Percentiles rank a stretch among this genome's conserved stretches.
phyloP scores from a whole-genome alignment of 2,329 filamentous ascomycete genomes.

The Epichloe brachyelytri region DNA sequence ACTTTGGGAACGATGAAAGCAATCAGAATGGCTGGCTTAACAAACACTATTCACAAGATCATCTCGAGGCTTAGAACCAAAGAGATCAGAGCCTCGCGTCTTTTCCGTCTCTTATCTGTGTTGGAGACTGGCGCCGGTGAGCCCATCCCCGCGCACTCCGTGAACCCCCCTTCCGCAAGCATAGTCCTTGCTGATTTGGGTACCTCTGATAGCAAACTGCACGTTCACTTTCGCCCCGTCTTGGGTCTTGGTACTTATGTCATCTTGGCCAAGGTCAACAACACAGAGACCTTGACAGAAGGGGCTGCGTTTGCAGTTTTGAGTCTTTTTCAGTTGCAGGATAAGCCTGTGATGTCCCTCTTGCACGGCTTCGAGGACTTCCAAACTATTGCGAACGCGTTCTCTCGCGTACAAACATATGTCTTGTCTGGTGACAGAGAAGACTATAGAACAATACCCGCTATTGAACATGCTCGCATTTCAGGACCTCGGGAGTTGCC shows the following conservation, averaged over 20 bases:
- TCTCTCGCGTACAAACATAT: constrained; percentile 11
- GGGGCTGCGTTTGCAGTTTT: constrained; percentile 11
- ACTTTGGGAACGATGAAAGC: constrained; percentile 22
- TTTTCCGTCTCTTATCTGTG: constrained; percentile 11
- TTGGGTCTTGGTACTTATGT: constrained; percentile 10
- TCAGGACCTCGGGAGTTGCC: background rate
- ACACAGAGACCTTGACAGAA: constrained; percentile 9
- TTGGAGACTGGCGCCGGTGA: constrained; percentile 4
- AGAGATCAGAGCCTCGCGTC: constrained; percentile 21
- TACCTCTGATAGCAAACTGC: constrained; percentile 6
- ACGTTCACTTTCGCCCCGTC: constrained; percentile 10
- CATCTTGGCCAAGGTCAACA: constrained; percentile 6
- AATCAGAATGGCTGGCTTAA: constrained; percentile 29
- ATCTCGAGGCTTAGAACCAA: constrained; percentile 21
- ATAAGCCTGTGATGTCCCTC: constrained; percentile 10
- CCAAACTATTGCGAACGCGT: constrained; percentile 11
- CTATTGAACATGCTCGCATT: background rate
- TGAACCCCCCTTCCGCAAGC: too few relatives aligned
- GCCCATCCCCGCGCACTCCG: background rate
- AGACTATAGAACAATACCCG: constrained; percentile 1
- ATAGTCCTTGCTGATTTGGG: constrained; percentile 2
- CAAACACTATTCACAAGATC: constrained; percentile 17
- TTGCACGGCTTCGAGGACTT: constrained; percentile 11
- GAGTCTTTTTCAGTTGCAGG: constrained; percentile 10
- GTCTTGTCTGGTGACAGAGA: constrained; percentile 9